phyloP scores from a whole-genome alignment of 345 rosid species.

The Dimocarpus longan region DNA sequence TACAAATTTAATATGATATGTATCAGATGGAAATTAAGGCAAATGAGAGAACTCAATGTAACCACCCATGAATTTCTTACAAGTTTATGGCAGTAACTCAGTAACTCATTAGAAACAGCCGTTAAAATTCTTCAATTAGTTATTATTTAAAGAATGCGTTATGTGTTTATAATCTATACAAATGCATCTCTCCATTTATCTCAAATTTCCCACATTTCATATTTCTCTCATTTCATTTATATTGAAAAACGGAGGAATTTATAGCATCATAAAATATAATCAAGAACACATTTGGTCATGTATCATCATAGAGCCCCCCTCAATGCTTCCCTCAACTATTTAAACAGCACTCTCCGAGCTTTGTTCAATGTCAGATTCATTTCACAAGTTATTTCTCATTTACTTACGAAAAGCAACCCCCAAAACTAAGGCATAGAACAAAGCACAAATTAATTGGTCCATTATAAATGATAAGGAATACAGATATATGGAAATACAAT shows the following conservation, averaged over 20 bases:
- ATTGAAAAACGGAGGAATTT: not conserved
- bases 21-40: not conserved
- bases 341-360: not conserved
- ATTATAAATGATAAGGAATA: not conserved
- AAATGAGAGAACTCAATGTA: constrained; percentile 2
- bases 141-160: not conserved
- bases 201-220: not conserved
- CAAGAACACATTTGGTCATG: no score
- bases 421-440: not conserved
- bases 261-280: not conserved
- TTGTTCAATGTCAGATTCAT: not conserved
- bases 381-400: not conserved
- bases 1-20: not conserved
- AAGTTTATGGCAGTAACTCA: not conserved
- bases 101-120: not conserved
- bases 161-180: not conserved
- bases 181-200: not conserved
- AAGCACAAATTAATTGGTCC: not conserved
- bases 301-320: not conserved
- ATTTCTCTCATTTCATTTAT: not conserved
- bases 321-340: constrained; percentile 9
- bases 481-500: not conserved
- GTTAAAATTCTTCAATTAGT: not conserved
- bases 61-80: constrained; percentile 3
- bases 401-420: not conserved